These are phyloP conservation scores for Penicillium fuscoglaucum DNA, from an alignment of 2,329 filamentous ascomycete genomes.

Conservation along the genomic window DNA sequence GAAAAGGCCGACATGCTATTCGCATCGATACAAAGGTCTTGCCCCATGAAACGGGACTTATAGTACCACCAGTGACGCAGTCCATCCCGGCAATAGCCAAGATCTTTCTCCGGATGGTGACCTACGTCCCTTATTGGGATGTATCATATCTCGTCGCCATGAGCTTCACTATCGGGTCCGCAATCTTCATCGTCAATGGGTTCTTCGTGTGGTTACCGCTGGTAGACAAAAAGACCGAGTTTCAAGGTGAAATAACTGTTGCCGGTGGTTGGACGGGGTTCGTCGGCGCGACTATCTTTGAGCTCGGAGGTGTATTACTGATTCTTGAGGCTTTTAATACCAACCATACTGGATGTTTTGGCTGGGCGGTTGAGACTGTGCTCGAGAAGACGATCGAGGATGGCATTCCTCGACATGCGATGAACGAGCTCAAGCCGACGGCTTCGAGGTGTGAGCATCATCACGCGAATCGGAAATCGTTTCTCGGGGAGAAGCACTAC, in stretches of 20 bases:
- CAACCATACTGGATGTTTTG: constrained; percentile 64
- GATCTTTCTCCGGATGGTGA: constrained; percentile 52
- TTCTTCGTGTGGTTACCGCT: constrained; percentile 66
- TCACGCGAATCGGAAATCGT: constrained; percentile 41
- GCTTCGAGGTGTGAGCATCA: constrained; percentile 42
- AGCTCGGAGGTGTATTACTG: constrained; percentile 62
- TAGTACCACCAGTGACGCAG: constrained; percentile 37
- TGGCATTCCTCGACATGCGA: background rate
- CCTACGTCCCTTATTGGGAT: constrained; percentile 56
- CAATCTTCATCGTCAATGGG: constrained; percentile 60
- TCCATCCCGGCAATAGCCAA: constrained; percentile 32
- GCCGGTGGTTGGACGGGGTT: constrained; percentile 65
- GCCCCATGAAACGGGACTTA: constrained; percentile 24
- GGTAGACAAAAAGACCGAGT: constrained; percentile 53
- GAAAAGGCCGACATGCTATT: constrained; percentile 50
- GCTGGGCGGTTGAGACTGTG: constrained; percentile 63
- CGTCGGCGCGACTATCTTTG: constrained; percentile 68
- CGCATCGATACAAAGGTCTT: constrained; percentile 28
- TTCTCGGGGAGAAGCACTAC: background rate
- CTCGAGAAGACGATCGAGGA: constrained; percentile 36
- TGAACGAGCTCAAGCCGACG: constrained; percentile 18
- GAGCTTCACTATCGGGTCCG: constrained; percentile 56
- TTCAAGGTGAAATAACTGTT: constrained; percentile 52
- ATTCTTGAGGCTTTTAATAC: constrained; percentile 70
- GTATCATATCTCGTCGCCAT: constrained; percentile 57